These are phyloP conservation scores for Pseudovirgaria hyperparasitica DNA, from an alignment of 2,329 filamentous ascomycete genomes.

Conservation along the genomic window DNA sequence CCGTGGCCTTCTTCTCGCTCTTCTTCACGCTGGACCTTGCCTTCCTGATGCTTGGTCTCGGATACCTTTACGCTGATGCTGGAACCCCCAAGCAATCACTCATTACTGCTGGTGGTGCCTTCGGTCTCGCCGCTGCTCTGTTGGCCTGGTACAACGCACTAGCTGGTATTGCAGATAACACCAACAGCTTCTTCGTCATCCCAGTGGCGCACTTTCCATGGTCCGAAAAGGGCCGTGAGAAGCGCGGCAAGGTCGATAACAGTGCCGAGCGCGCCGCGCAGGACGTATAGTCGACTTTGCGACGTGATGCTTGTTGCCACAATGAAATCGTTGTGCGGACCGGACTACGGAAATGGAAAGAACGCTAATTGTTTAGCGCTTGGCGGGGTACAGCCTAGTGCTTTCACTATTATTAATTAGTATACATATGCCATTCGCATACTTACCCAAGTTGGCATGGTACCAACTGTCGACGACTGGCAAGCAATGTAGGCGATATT, in stretches of 20 bases:
- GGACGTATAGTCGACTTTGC: too few relatives aligned
- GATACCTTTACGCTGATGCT: constrained; percentile 35
- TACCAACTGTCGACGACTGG: too few relatives aligned
- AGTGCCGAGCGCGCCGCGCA: constrained; percentile 18
- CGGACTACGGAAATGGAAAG: too few relatives aligned
- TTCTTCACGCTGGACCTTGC: constrained; percentile 46
- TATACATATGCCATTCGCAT: too few relatives aligned
- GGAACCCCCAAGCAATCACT: constrained; percentile 26
- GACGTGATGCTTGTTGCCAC: too few relatives aligned
- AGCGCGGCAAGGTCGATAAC: constrained; percentile 29
- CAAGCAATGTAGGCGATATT: too few relatives aligned
- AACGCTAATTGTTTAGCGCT: too few relatives aligned
- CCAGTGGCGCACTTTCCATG: constrained; percentile 92
- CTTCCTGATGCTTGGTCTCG: constrained; percentile 44
- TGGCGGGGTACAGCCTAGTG: too few relatives aligned
- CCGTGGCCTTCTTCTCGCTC: constrained; percentile 45
- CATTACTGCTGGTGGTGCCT: constrained; percentile 40
- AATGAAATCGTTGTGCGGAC: too few relatives aligned
- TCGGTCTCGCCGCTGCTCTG: constrained; percentile 41
- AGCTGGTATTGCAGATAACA: constrained; percentile 41
- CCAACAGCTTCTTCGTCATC: constrained; percentile 77
- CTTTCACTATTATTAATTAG: too few relatives aligned
- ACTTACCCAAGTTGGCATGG: too few relatives aligned
- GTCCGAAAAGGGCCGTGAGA: constrained; percentile 42
- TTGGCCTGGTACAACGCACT: constrained; percentile 42